phyloP scores from a whole-genome alignment of 352 stramenopile species.

The Pythium rhizo-oryzae region DNA sequence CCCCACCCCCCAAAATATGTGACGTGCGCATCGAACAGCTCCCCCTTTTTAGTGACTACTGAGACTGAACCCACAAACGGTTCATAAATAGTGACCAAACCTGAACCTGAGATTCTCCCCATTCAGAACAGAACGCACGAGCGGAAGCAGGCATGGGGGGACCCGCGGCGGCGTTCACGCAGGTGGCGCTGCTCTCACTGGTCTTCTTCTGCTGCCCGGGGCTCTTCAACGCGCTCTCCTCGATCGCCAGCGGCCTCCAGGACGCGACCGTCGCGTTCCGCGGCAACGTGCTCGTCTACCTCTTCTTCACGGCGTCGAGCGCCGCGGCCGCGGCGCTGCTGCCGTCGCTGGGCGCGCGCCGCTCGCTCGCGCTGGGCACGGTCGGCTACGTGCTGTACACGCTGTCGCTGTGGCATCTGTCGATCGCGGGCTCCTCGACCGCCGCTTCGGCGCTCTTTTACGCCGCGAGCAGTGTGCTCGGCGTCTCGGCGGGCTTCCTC shows the following conservation, averaged over 20 bases:
- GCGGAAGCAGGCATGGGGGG: background rate
- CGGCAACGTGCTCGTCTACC: conserved; percentile 55
- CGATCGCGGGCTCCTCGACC: background rate
- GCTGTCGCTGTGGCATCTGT: conserved; percentile 48
- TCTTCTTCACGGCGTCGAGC: conserved; percentile 60
- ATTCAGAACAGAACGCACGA: too few relatives aligned
- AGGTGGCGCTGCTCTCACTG: conserved; percentile 42
- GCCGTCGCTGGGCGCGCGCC: conserved; percentile 45
- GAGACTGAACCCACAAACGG: background rate
- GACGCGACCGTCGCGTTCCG: conserved; percentile 43
- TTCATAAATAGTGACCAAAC: background rate
- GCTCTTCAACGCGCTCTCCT: conserved; percentile 58
- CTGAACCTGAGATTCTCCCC: background rate
- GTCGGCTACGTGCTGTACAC: conserved; percentile 65
- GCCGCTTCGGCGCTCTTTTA: conserved; percentile 13
- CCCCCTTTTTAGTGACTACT: background rate
- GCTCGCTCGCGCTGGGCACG: conserved; percentile 53
- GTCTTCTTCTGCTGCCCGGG: conserved; percentile 60
- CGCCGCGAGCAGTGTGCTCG: conserved; percentile 46
- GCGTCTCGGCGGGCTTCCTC: conserved; percentile 62
- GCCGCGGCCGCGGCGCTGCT: conserved; percentile 48
- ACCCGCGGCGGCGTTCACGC: conserved; percentile 11
- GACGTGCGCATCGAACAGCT: conserved; percentile 2
- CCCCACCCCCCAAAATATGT: conserved; percentile 2
- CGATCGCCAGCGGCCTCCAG: conserved; percentile 43